phyloP scores from a whole-genome alignment of 805 yeast genomes.

The Metschnikowia borealis region DNA sequence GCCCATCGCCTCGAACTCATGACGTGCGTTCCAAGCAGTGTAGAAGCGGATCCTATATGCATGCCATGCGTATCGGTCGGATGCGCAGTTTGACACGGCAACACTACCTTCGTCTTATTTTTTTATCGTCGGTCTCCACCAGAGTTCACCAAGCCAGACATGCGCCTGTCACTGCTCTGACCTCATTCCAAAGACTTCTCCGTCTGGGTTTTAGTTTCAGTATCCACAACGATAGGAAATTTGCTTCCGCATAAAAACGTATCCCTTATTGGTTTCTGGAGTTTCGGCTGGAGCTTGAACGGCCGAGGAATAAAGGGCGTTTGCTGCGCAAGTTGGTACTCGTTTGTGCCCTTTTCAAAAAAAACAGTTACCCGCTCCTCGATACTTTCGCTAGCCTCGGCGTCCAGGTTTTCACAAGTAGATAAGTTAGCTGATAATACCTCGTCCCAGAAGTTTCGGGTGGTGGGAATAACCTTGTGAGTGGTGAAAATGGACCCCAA shows the following conservation, averaged over 20 bases:
- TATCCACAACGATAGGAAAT: neutral
- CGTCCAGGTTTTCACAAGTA: neutral
- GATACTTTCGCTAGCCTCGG: neutral
- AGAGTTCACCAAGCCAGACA: neutral
- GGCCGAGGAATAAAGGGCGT: neutral
- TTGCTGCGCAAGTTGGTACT: slow-evolving; percentile 1
- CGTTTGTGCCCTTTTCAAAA: neutral
- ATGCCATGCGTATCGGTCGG: neutral
- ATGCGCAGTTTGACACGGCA: neutral
- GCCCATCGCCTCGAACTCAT: neutral
- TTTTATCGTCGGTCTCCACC: neutral
- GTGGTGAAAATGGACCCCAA: slow-evolving; percentile 1
- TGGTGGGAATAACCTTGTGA: neutral
- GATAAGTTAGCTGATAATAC: neutral
- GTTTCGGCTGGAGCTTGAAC: neutral
- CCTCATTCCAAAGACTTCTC: neutral
- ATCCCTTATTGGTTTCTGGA: neutral
- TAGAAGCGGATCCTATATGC: neutral
- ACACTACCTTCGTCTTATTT: neutral
- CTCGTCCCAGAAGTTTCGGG: neutral
- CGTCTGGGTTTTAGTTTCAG: neutral
- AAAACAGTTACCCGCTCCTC: neutral
- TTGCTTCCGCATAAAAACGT: neutral
- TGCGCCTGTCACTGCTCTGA: neutral
- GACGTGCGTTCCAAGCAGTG: neutral